Evolutionary conservation across 2,329 filamentous ascomycete genomes (phyloP).

Genomic region (Penicillium occitanis): DNA sequence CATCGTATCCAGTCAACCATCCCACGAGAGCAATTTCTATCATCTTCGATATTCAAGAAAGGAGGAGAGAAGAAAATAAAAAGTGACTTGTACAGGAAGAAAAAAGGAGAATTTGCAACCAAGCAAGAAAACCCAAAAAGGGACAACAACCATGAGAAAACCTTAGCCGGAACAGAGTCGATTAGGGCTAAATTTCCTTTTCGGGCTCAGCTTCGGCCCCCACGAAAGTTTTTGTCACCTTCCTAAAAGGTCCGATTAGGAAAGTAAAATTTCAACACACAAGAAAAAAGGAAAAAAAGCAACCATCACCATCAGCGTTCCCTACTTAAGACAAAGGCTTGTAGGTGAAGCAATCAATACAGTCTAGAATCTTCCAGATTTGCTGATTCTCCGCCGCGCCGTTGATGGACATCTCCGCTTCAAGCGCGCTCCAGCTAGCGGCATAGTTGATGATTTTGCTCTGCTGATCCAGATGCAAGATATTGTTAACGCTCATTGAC

Average conservation of each 20-base stretch:
- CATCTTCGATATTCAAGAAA: background rate
- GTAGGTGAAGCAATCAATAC: constrained; percentile 36
- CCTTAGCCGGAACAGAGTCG: background rate
- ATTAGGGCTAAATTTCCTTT: constrained; percentile 16
- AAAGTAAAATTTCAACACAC: background rate
- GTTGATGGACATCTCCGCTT: constrained; percentile 31
- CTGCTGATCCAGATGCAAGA: constrained; percentile 33
- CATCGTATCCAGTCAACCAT: background rate
- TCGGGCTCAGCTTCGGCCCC: background rate
- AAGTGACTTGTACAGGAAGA: background rate
- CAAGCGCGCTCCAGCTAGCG: constrained; percentile 32
- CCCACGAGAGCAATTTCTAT: background rate
- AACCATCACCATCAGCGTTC: background rate
- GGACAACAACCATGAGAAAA: background rate
- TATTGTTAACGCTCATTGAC: constrained; percentile 28
- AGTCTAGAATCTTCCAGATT: constrained; percentile 38
- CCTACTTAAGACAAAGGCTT: constrained; percentile 22
- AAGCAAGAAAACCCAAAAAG: background rate
- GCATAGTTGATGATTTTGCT: constrained; percentile 34
- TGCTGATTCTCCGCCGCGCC: constrained; percentile 34
- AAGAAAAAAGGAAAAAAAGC: background rate
- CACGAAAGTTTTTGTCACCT: background rate
- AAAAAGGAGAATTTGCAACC: background rate
- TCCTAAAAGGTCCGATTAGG: constrained; percentile 15
- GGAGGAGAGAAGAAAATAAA: background rate